Evolutionary conservation across 805 yeast species (phyloP).

Genomic region (Kodamaea kaohsiungensis): DNA sequence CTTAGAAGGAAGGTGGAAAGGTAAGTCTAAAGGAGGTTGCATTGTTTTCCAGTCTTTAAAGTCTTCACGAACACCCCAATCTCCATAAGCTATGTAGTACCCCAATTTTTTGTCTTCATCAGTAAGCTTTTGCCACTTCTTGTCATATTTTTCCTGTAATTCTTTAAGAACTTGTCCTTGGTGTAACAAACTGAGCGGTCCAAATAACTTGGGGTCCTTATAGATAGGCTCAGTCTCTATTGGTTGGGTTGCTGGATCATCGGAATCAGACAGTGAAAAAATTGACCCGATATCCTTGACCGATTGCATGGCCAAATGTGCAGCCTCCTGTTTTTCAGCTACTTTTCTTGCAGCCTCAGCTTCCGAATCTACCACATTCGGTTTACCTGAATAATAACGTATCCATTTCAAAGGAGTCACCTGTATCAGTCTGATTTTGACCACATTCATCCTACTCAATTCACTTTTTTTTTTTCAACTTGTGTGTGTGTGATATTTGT

Average conservation of each 20-base stretch:
- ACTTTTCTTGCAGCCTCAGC: constrained; percentile 4
- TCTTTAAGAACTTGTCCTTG: constrained; percentile 60
- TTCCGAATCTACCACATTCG: not conserved
- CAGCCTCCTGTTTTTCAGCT: constrained; percentile 29
- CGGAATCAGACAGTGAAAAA: constrained; percentile 27
- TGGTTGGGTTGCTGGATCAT: constrained; percentile 44
- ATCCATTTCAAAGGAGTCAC: not conserved
- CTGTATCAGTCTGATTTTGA: not conserved
- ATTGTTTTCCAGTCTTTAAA: constrained; percentile 47
- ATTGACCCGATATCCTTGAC: constrained; percentile 41
- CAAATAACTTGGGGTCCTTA: constrained; percentile 37
- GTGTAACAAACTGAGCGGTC: constrained; percentile 43
- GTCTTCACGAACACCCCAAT: constrained; percentile 68
- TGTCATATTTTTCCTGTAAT: constrained; percentile 49
- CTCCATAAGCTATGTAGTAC: constrained; percentile 65
- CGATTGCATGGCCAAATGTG: constrained; percentile 39
- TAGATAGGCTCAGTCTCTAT: constrained; percentile 47
- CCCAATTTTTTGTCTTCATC: constrained; percentile 53
- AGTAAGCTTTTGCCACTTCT: constrained; percentile 56
- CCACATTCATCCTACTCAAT: not conserved
- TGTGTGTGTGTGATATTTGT: not conserved
- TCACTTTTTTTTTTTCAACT: not conserved
- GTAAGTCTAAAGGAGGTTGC: constrained; percentile 58
- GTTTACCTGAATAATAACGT: not conserved
- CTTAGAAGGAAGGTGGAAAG: constrained; percentile 35